Percentiles rank a stretch among this genome's conserved stretches.
Conservation (phyloP, 495 filamentous ascomycete species). For the Talaromyces proteolyticus region DNA sequence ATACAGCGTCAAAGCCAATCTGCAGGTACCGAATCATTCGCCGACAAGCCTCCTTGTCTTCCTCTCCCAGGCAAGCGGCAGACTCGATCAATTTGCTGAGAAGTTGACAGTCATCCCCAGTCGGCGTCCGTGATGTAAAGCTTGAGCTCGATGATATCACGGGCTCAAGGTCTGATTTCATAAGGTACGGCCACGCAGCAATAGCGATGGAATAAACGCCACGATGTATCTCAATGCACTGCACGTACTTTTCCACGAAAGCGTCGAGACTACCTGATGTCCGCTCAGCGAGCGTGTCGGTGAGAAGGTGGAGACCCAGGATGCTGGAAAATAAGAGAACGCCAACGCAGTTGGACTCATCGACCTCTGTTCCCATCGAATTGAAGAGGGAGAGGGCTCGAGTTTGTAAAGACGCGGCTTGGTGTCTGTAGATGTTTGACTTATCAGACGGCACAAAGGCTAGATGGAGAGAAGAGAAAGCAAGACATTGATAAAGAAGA, state of each 20-base stretch:
- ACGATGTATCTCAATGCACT: conserved; percentile 29
- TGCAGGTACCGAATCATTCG: conserved; percentile 15
- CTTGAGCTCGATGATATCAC: conserved; percentile 13
- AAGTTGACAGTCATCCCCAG: neutral
- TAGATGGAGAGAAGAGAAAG: conserved; percentile 37
- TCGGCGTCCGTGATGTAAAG: conserved; percentile 9
- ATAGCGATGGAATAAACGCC: conserved; percentile 27
- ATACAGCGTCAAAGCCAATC: conserved; percentile 14
- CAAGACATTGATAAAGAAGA: conserved; percentile 36
- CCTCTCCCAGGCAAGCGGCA: conserved; percentile 5
- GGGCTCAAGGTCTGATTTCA: conserved; percentile 11
- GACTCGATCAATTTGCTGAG: conserved; percentile 10
- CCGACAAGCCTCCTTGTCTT: conserved; percentile 19
- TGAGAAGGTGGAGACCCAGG: conserved; percentile 33
- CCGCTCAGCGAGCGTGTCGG: conserved; percentile 20
- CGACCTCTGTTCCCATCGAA: conserved; percentile 8
- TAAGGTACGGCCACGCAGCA: conserved; percentile 15
- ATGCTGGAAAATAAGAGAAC: conserved; percentile 33
- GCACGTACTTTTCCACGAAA: conserved; percentile 23
- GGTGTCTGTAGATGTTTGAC: conserved; percentile 23
- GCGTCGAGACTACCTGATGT: conserved; percentile 13
- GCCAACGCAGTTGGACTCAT: conserved; percentile 22
- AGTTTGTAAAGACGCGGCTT: conserved; percentile 40
- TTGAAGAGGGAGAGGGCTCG: conserved; percentile 39
- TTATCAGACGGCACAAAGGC: conserved; percentile 21